Conservation (phyloP, 371 early-diverging fungal genomes). For the Mucor lusitanicus region DNA sequence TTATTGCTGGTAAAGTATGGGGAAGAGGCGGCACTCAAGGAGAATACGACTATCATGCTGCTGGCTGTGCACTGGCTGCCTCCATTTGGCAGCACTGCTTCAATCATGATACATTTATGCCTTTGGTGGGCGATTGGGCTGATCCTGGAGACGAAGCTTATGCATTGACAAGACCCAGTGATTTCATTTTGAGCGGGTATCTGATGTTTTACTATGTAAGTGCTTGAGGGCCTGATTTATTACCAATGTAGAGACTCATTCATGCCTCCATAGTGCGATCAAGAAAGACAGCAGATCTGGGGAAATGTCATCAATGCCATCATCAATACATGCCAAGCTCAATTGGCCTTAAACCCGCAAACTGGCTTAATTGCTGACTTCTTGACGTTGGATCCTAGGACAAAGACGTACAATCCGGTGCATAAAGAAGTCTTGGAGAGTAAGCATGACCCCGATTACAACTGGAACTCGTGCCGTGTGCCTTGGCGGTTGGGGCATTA, state of each 20-base stretch:
- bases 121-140: constrained; percentile 66
- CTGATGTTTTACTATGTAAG: constrained; percentile 56
- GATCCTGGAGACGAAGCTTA: constrained; percentile 57
- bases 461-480: constrained; percentile 59
- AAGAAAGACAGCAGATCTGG: constrained; percentile 54
- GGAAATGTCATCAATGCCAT: constrained; percentile 52
- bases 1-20: constrained; percentile 60
- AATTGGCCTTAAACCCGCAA: constrained; percentile 47
- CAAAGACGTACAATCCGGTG: constrained; percentile 45
- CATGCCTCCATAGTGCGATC: constrained; percentile 42
- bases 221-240: background rate
- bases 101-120: constrained; percentile 59
- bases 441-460: constrained; percentile 50
- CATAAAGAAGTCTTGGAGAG: constrained; percentile 52
- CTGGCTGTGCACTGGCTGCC: constrained; percentile 46
- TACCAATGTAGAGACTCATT: too few species aligned
- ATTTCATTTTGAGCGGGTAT: constrained; percentile 62
- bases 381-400: constrained; percentile 42
- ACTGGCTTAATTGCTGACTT: constrained; percentile 65
- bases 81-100: constrained; percentile 59
- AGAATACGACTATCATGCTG: constrained; percentile 50
- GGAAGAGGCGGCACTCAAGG: constrained; percentile 54
- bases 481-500: constrained; percentile 63
- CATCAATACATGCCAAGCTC: constrained; percentile 41
- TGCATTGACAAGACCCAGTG: constrained; percentile 58